phyloP scores from a whole-genome alignment of 2,329 filamentous ascomycete genomes.

The Colletotrichum euphorbiae region DNA sequence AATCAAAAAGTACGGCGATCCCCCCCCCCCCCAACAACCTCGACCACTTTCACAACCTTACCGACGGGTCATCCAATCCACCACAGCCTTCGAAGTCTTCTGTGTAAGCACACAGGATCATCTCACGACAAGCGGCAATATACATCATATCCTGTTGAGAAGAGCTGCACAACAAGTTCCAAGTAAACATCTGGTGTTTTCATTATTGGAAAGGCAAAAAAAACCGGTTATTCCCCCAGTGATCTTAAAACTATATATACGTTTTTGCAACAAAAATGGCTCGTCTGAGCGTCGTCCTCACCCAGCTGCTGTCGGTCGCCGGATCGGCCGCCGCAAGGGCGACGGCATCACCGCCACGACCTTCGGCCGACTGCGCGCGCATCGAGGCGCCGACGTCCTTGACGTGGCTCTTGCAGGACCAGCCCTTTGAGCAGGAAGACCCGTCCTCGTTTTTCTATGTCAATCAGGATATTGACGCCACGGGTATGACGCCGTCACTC shows the following conservation, averaged over 20 bases:
- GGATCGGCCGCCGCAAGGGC: conserved; percentile 16
- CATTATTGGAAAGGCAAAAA: not conserved
- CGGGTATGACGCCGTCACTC: not conserved
- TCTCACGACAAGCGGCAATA: not conserved
- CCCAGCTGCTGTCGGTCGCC: conserved; percentile 20
- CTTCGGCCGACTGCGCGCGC: conserved; percentile 20
- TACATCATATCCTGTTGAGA: not conserved
- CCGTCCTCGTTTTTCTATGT: conserved; percentile 40
- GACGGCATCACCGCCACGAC: not conserved
- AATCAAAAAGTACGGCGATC: too few relatives aligned
- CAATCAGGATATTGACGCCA: conserved; percentile 37
- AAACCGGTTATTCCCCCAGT: not conserved
- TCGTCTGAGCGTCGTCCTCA: conserved; percentile 36
- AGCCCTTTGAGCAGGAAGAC: conserved; percentile 38
- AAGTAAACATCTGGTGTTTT: conserved; percentile 2
- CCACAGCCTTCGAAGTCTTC: too few relatives aligned
- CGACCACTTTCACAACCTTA: too few relatives aligned
- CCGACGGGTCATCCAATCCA: too few relatives aligned
- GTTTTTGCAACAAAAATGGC: conserved; percentile 22
- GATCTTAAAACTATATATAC: conserved; percentile 26
- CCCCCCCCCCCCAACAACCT: too few relatives aligned
- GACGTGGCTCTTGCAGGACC: conserved; percentile 36
- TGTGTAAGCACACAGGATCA: too few relatives aligned
- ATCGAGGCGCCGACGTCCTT: conserved; percentile 31
- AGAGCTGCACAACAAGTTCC: not conserved